Evolutionary conservation across 305 asterid genomes (phyloP), one percentile per base, ranked within the genome.

Genomic region (Fraxinus floribunda): DNA sequence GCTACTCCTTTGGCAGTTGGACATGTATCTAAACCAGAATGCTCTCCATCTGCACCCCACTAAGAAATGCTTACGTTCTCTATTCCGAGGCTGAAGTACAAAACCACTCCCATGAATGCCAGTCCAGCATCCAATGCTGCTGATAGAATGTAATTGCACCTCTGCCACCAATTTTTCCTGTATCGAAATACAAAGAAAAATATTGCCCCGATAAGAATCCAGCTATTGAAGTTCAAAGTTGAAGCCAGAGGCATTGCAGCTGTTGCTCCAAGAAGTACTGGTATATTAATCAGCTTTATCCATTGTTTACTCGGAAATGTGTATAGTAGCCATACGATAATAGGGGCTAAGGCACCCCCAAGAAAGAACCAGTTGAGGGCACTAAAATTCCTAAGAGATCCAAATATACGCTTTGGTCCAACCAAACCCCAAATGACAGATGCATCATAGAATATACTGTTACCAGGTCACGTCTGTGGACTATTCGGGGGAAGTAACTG

Each of bases 401-500:
- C 94, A 41, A 94, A 93, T 26, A 91, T 89, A 30, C 94, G 74
- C 72, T 24, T 75, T 0, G 98, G 98, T 26, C 98, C 97, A 0
- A 91, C 87, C 22, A 94, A 82, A 0, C 98, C 98, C 98, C 98
- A 94, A 1, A 94, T 89, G 1, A 93, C 97, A 0, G 98, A 92
- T 13, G 97, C 97, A 49, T 89, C 91, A 76, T 36, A 94, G 88
- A 93, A 93, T 0, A 89, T 90, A 6, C 88, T 83, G 82, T 90
- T 93, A 8, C 52, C 13, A 0, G 93, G 93, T 4, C 98, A 94
- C 1, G 95, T 93, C 95, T 96, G 92, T 0, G 96, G 97, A 78
- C 97, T 94, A 71, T 85, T 85, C 1, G 83, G 80, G 3, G 97
- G 95, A 5, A 93, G 97, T 8, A 89, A 44, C 3, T 88, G 75